phyloP scores from a whole-genome alignment of 2,329 filamentous ascomycete species.

The Beauveria medogensis region DNA sequence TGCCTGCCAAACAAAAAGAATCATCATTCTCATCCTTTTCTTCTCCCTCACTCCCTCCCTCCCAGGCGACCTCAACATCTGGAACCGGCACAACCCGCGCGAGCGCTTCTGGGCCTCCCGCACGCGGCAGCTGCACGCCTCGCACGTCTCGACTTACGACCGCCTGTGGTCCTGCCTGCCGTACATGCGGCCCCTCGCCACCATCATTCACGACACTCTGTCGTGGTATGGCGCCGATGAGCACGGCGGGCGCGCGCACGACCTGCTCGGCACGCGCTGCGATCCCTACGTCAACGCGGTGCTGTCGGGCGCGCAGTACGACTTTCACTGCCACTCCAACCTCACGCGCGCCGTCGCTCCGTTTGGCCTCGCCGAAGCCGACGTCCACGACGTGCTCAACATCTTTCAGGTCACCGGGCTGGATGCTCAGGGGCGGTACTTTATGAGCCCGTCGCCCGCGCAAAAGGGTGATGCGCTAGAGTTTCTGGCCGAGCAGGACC shows the following conservation, averaged over 20 bases:
- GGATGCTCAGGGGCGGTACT: slow-evolving; percentile 64
- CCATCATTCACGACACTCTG: slow-evolving; percentile 16
- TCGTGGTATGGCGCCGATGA: slow-evolving; percentile 47
- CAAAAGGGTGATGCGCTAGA: slow-evolving; percentile 54
- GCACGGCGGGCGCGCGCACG: slow-evolving; percentile 63
- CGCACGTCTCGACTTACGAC: slow-evolving; percentile 64
- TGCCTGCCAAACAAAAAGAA: background rate
- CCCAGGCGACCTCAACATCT: slow-evolving; percentile 69
- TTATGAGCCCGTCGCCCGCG: slow-evolving; percentile 60
- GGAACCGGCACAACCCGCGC: slow-evolving; percentile 66
- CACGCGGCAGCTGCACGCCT: slow-evolving; percentile 69
- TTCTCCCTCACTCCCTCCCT: no score
- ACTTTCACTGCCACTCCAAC: slow-evolving; percentile 81
- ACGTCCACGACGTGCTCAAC: slow-evolving; percentile 81
- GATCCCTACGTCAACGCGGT: slow-evolving; percentile 77
- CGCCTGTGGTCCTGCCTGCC: slow-evolving; percentile 72
- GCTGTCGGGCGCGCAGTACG: slow-evolving; percentile 61
- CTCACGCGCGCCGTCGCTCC: slow-evolving; percentile 64
- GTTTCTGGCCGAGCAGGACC: slow-evolving; percentile 72
- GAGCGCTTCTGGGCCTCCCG: slow-evolving; percentile 77
- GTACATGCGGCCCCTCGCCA: slow-evolving; percentile 42
- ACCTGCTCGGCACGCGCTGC: slow-evolving; percentile 73
- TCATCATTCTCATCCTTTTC: background rate
- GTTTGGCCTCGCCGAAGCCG: slow-evolving; percentile 59
- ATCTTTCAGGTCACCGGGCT: slow-evolving; percentile 79